Base-by-base conservation (phyloP, 805 yeast species). In the Cyberlindnera lachancei region DNA sequence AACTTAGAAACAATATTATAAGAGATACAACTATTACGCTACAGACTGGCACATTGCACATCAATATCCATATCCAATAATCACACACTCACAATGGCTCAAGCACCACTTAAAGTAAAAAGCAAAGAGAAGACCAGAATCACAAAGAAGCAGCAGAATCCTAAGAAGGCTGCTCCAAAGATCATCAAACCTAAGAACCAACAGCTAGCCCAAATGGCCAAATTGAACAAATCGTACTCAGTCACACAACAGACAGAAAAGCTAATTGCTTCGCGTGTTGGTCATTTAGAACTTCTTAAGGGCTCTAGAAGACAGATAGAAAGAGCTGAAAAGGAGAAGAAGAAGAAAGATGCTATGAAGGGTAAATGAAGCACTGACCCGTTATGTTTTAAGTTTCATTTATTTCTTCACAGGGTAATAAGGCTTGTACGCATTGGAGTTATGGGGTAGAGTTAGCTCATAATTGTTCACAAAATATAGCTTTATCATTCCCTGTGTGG, bases 251-350 rank as follows among this genome's bases (percentile, higher is more conserved):
- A 73, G 4, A 90, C 97, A 4, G 98, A 90, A 59, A 86, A 75
- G 60, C 66, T 86, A 36, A 75, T 90, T 45, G 79, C 96, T 2
- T 69, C 94, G 35, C 72, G 90, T 55, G 96, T 90, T 7, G 98
- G 98, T 17, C 97, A 90, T 57, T 68, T 90, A 48, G 98, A 90
- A 61, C 55, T 90, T 24, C 63, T 90, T 42, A 87, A 84, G 57
- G 98, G 98, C 12, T 78, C 92, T 7, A 76, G 96, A 64, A 75
- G 94, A 61, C 75, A 82, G 47, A 37, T 84, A 13, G 95, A 85
- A 53, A 82, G 72, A 53, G 63, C 56, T 13, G 72, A 64, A 42
- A 75, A 72, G 55, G 50, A 48, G 29, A 61, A 67, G 48, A 51
- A 56, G 34, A 39, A 45, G 27, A 46, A 46, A 26, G 52, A 35